Evolutionary conservation across 2,329 filamentous ascomycete genomes (phyloP), one percentile per base, ranked within the genome.

Genomic region (Decorospora gaudefroyi): DNA sequence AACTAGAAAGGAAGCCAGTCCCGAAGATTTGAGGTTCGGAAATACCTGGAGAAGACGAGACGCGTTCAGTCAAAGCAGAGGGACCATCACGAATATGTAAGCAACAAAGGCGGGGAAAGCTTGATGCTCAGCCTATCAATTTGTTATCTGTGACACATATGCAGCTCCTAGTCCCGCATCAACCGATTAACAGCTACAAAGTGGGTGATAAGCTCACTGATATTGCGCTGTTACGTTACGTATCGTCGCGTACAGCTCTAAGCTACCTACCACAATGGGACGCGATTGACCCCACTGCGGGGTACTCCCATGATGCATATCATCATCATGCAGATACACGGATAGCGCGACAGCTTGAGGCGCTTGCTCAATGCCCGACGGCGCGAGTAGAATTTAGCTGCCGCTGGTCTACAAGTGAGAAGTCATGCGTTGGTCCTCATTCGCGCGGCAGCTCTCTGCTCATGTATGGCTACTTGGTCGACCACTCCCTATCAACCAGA

Each of bases 221-320:
- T 67, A 65, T 43, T 45, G 42, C 43, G 35, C 42, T 54, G 53
- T 63, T 67, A 64, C 64, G 59, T 69, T 68, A 69, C 62, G 64
- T 67, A 67, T 59, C 56, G 33, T 51, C 46, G 53, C 53, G 51
- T 51, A 49, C 31, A 53, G 42, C 44, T 48, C 34, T 42, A 46
- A 48, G 48, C 51, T 57, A 50, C 40, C 53, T 59, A 51, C 51
- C 53, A 48, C 42, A 48, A 60, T 55, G 34, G 49, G 54, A 52
- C 29, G 26, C 42, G 47, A n/a, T 42, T 27, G 52, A 55, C 67
- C 62, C 65, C 67, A 59, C 64, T 63, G 65, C 62, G 64, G 64
- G 64, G 64, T 65, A 62, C 30, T 44, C 17, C 16, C 31, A 42
- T 18, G 21, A 46, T 26, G 26, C 28, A 52, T 45, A 37, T 25